A percentile compares a stretch with the other conserved stretches of the same genome.
Evolutionary conservation across 257 asterid genomes (phyloP).

Genomic region (Nicotiana sylvestris): DNA sequence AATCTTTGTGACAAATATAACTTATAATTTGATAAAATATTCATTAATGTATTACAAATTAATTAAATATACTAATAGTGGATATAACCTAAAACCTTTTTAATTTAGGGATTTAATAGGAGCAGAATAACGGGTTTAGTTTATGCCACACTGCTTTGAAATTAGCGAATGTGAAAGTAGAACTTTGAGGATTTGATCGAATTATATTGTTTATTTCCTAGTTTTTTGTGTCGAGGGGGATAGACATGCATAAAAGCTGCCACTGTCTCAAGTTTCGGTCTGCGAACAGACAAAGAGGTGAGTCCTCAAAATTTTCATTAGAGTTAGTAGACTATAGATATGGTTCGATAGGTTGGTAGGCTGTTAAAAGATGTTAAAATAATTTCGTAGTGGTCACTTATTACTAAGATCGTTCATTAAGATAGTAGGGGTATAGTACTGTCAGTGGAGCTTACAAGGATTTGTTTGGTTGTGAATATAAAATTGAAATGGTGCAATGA

Average conservation of each 20-base stretch:
- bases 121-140: conserved; percentile 13
- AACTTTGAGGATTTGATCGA: conserved; percentile 54
- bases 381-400: not conserved
- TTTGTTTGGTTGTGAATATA: conserved; percentile 10
- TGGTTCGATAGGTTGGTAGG: not conserved
- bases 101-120: conserved; percentile 15
- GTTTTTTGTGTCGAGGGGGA: conserved; percentile 47
- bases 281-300: conserved; percentile 51
- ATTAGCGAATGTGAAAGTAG: conserved; percentile 39
- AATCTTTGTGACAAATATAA: too few relatives aligned
- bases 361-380: not conserved
- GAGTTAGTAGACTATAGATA: not conserved
- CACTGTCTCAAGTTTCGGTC: conserved; percentile 72
- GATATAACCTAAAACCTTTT: not conserved
- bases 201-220: conserved; percentile 31
- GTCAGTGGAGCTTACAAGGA: not conserved
- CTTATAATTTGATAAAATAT: too few relatives aligned
- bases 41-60: not conserved
- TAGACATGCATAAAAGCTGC: conserved; percentile 70
- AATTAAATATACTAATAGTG: not conserved
- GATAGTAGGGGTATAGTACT: not conserved
- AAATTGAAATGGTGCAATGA: conserved; percentile 2
- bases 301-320: conserved; percentile 21
- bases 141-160: conserved; percentile 44
- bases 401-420: not conserved